Base-by-base conservation (phyloP, 225 moss, liverwort and hornwort species). In the Sphagnum contortum region DNA sequence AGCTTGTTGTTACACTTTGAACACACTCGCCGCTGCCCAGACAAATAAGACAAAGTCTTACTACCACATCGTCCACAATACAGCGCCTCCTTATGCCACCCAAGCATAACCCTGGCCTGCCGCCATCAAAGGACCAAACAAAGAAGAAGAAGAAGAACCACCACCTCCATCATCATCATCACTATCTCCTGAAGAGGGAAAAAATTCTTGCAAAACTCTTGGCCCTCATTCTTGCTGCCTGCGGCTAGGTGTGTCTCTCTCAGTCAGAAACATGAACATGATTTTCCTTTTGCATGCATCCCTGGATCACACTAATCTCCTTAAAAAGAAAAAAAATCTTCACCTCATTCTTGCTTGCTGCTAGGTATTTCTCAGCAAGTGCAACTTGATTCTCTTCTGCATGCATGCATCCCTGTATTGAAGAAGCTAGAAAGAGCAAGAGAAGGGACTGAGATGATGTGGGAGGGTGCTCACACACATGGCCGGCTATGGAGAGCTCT, bases 51-150 rank as follows among this genome's bases (percentile, higher is more conserved):
- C 49, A 71, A 59, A 5, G 93, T 79, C 66, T 73, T 85, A 13
- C 65, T 80, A 45, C 91, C 98, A 74, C 98, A 98, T 11, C 80
- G 80, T 62, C 91, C 87, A 74, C 98, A 98, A 69, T 57, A 98
- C 46, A 48, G 74, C 4, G 87, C 74, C 64, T 83, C 81, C 80
- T 93, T 98, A 79, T 93, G 93, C 98, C 98, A 98, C 75, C 87
- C 89, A 57, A 91, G 68, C 71, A 98, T 85, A 48, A 93, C 93
- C 87, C 98, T 91, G 44, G 93, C 90, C 88, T 91, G 81, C 83
- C 29, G 2, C 50, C 3, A 65, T 67, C 45, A 57, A 67, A 57
- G 29, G 14, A 66, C 47, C 48, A 46, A 6, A 4, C 48, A 9
- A 3, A 9, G 47, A 63, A n/a, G 47, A 48, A 62, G 44, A 62